Evolutionary conservation across 2,329 filamentous ascomycete species (phyloP).

Genomic region (Parastagonospora nodorum): DNA sequence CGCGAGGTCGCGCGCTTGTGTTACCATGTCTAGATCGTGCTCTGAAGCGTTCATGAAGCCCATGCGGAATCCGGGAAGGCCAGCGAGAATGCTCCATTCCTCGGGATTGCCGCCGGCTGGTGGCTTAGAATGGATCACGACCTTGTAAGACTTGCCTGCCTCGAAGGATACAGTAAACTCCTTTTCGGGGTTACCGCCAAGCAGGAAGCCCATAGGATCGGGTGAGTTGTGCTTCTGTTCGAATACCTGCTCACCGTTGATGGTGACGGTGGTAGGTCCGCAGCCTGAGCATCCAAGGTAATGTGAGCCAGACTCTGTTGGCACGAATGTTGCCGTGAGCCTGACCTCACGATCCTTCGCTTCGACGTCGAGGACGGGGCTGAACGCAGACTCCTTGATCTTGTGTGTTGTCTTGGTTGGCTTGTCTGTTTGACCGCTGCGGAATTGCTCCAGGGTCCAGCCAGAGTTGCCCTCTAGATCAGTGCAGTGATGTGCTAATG

Average conservation of each 20-base stretch:
- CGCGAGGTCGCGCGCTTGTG: constrained; percentile 31
- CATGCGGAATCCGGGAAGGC: constrained; percentile 39
- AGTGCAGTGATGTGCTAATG: constrained; percentile 31
- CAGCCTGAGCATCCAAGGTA: constrained; percentile 43
- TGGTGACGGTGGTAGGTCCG: constrained; percentile 35
- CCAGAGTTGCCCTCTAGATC: constrained; percentile 34
- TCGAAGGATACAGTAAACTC: constrained; percentile 62
- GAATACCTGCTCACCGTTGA: constrained; percentile 35
- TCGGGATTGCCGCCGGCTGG: constrained; percentile 58
- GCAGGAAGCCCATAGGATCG: constrained; percentile 68
- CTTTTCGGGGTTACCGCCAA: constrained; percentile 67
- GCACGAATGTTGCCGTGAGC: constrained; percentile 30
- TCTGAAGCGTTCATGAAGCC: constrained; percentile 40
- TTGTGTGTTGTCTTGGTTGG: constrained; percentile 28
- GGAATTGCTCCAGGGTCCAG: constrained; percentile 40
- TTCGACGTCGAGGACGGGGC: constrained; percentile 26
- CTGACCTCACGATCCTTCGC: constrained; percentile 31
- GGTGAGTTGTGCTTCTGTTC: constrained; percentile 56
- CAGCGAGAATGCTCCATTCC: constrained; percentile 33
- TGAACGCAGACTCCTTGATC: constrained; percentile 33
- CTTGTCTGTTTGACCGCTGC: constrained; percentile 24
- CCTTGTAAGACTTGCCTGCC: constrained; percentile 64
- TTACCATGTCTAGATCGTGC: constrained; percentile 35
- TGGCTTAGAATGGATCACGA: constrained; percentile 63
- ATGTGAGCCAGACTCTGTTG: constrained; percentile 32